Evolutionary conservation across 1,139 yeast genomes (phyloP), one percentile per base, ranked within the genome.

Genomic region (Meyerozyma smithsonii): DNA sequence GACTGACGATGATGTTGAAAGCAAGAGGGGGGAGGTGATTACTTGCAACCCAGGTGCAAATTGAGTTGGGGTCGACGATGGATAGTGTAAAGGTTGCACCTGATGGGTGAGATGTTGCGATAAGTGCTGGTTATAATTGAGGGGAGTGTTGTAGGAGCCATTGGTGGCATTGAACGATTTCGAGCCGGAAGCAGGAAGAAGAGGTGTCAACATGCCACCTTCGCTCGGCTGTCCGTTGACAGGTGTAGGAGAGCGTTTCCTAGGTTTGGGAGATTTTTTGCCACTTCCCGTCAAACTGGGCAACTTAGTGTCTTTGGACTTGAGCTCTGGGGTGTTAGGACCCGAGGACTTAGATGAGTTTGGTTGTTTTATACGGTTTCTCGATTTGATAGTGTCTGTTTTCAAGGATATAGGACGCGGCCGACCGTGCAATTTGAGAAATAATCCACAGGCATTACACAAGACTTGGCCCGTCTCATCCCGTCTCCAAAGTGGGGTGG

Each of bases 401-500:
- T 90, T 90, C 52, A 90, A 67, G 24, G 92, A 82, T 42, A 88
- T 88, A 4, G 97, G 97, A 52, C 97, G 74, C 24, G 96, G 87
- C 41, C 95, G 76, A 18, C 96, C 96, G 56, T 90, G 97, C 33
- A 90, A 72, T 62, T 90, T 90, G 46, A 90, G 67, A 55, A 90
- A 90, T 40, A 90, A 70, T 0, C 97, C 97, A 66, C 97, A 90
- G 4, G 97, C 97, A 64, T 90, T 90, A 60, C 97, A 90, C 39
- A 90, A 72, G 12, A 88, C 95, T 50, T 87, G 94, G 12, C 97
- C 97, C 14, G 85, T 78, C 56, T 89, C 96, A 61, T 89, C 96
- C 50, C 97, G 72, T 61, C 97, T 74, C 97, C 97, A 90, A 20
- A 90, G 68, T 1, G 97, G 97, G 1, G 97, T 90, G 1, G 92